Conservation (phyloP, 1,284 basidiomycete genomes). For the Clitocybe nebularis region DNA sequence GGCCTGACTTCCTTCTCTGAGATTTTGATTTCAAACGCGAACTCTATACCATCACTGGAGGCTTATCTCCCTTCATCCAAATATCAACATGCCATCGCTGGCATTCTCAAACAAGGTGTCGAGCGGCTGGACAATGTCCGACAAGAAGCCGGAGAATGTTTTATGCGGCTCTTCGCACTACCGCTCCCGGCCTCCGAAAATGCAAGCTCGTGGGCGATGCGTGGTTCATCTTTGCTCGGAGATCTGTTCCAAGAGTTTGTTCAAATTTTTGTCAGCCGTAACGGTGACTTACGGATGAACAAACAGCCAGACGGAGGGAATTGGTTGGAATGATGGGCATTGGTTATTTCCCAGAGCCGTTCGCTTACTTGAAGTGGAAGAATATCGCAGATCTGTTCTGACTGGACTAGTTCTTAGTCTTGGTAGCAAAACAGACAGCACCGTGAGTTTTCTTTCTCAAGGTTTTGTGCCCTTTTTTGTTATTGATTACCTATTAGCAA, state of each 20-base stretch:
- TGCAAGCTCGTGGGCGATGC: slow-evolving; percentile 46
- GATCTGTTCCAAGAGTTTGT: slow-evolving; percentile 54
- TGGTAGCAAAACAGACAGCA: slow-evolving; percentile 78
- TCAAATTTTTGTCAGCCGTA: neutral
- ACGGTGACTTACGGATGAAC: slow-evolving; percentile 11
- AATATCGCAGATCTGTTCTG: slow-evolving; percentile 63
- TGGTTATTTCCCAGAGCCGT: slow-evolving; percentile 74
- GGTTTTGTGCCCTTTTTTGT: slow-evolving; percentile 3
- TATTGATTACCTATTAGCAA: slow-evolving; percentile 46
- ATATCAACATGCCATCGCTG: slow-evolving; percentile 57
- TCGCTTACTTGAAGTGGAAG: slow-evolving; percentile 57
- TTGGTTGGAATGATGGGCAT: slow-evolving; percentile 63
- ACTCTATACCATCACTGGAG: slow-evolving; percentile 38
- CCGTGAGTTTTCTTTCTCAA: slow-evolving; percentile 47
- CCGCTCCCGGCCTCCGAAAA: slow-evolving; percentile 38
- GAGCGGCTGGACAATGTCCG: slow-evolving; percentile 92
- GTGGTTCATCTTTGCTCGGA: slow-evolving; percentile 41
- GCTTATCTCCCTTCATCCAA: slow-evolving; percentile 57
- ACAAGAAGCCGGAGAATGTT: slow-evolving; percentile 67
- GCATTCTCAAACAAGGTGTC: slow-evolving; percentile 83
- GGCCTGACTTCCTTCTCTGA: slow-evolving; percentile 52
- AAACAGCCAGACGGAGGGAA: slow-evolving; percentile 30
- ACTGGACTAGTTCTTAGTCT: slow-evolving; percentile 74
- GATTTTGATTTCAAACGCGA: slow-evolving; percentile 42
- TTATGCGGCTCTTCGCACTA: slow-evolving; percentile 48